Evolutionary conservation across 768 basidiomycete species (phyloP).

Genomic region (Boletus barrowsii): DNA sequence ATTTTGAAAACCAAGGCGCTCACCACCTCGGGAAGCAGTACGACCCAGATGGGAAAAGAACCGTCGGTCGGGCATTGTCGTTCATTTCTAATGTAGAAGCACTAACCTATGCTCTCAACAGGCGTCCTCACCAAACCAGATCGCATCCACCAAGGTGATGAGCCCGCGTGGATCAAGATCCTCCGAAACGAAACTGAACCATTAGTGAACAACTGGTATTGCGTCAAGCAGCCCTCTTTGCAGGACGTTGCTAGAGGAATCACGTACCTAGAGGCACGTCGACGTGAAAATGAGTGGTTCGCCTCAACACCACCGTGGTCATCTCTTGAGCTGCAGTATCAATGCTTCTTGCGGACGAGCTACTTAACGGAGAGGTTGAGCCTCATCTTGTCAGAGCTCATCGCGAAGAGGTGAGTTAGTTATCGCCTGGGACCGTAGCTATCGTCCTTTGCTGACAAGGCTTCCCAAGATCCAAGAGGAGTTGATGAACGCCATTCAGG

Average conservation of each 20-base stretch:
- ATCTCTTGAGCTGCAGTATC: constrained; percentile 46
- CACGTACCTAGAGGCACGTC: constrained; percentile 59
- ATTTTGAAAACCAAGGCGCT: constrained; percentile 78
- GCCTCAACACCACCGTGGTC: constrained; percentile 51
- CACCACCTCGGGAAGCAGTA: constrained; percentile 58
- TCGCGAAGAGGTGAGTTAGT: constrained; percentile 50
- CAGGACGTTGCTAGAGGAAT: constrained; percentile 22
- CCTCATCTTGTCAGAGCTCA: constrained; percentile 57
- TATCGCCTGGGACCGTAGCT: background rate
- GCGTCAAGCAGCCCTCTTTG: constrained; percentile 39
- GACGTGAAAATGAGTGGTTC: constrained; percentile 57
- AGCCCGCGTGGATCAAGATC: constrained; percentile 49
- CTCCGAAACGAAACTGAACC: constrained; percentile 50
- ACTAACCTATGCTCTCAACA: background rate
- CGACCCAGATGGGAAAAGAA: constrained; percentile 63
- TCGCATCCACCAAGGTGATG: constrained; percentile 38
- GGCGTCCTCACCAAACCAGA: constrained; percentile 65
- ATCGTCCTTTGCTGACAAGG: constrained; percentile 32
- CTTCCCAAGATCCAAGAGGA: constrained; percentile 63
- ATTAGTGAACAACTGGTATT: constrained; percentile 32
- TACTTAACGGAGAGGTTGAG: constrained; percentile 60
- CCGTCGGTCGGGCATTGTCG: constrained; percentile 51
- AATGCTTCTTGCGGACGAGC: constrained; percentile 52
- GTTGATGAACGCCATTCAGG: constrained; percentile 42
- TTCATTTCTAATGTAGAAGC: constrained; percentile 29